Percentiles rank a stretch among this genome's conserved stretches.
phyloP scores from a whole-genome alignment of 768 basidiomycete genomes.

The Mycena latifolia region DNA sequence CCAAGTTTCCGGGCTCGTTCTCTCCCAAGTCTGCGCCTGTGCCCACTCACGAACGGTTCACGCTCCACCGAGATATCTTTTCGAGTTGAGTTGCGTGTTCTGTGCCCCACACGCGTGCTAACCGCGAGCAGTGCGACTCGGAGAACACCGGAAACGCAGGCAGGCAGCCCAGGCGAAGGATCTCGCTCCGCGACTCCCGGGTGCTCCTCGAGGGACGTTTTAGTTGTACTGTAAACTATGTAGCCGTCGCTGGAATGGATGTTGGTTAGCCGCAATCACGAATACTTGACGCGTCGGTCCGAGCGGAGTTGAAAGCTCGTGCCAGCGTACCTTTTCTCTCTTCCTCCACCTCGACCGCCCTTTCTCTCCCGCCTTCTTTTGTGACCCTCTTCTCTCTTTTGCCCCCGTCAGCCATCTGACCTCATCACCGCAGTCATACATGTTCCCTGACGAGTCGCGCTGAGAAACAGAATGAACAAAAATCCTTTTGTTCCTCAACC shows the following conservation, averaged over 20 bases:
- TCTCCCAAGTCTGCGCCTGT: slow-evolving; percentile 50
- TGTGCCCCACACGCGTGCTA: neutral
- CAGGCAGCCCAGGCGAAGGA: slow-evolving; percentile 77
- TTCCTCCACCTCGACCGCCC: neutral
- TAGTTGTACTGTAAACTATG: slow-evolving; percentile 1
- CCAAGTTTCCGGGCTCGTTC: slow-evolving; percentile 45
- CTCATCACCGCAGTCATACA: slow-evolving; percentile 18
- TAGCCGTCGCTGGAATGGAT: no score
- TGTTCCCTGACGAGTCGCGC: slow-evolving; percentile 3
- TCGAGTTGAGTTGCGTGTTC: slow-evolving; percentile 52
- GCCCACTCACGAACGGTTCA: slow-evolving; percentile 78
- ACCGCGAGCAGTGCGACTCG: slow-evolving; percentile 68
- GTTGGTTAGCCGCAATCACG: no score
- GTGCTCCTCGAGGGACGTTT: slow-evolving; percentile 33
- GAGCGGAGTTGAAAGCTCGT: slow-evolving; percentile 10
- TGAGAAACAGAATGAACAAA: slow-evolving; percentile 73
- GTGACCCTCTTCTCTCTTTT: slow-evolving; percentile 7
- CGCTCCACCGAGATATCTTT: slow-evolving; percentile 88
- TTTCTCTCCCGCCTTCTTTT: neutral
- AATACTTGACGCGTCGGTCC: slow-evolving; percentile 5
- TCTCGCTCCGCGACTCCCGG: slow-evolving; percentile 66
- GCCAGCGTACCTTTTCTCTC: slow-evolving; percentile 12
- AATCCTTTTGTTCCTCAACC: slow-evolving; percentile 84
- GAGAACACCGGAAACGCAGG: slow-evolving; percentile 78
- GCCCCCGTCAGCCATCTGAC: slow-evolving; percentile 1